Evolutionary conservation across 2,329 filamentous ascomycete species (phyloP).

Genomic region (Rhynchosporium secalis): DNA sequence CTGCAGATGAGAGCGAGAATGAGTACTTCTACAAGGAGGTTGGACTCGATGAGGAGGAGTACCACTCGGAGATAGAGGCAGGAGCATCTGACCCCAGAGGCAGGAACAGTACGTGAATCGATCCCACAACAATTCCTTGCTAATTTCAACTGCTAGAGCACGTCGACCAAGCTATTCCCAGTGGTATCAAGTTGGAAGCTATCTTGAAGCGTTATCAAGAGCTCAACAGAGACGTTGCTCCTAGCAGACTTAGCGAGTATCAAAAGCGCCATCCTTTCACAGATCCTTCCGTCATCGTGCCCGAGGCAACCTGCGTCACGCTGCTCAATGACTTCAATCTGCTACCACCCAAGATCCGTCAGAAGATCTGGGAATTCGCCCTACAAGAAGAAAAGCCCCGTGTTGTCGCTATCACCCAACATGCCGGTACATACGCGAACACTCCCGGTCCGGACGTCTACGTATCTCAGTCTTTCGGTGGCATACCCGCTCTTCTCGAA

Average conservation of each 20-base stretch:
- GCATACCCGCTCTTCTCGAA: conserved; percentile 7
- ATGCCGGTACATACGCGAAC: neutral
- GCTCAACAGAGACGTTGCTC: conserved; percentile 1
- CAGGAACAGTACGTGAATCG: neutral
- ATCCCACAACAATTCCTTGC: neutral
- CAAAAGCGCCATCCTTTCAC: neutral
- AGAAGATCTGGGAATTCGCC: neutral
- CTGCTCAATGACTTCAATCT: neutral
- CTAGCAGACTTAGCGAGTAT: neutral
- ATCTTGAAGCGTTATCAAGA: conserved; percentile 2
- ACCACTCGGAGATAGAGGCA: neutral
- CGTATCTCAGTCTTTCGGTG: neutral
- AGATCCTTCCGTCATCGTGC: neutral
- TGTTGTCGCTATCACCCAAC: neutral
- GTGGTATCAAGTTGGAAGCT: neutral
- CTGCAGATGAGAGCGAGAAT: neutral
- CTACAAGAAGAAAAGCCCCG: neutral
- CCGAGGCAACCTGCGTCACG: neutral
- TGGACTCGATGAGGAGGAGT: neutral
- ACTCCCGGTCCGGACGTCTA: neutral
- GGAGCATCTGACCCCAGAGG: neutral
- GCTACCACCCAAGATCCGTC: neutral
- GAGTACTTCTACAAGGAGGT: neutral
- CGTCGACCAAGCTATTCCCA: neutral
- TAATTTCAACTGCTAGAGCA: neutral